phyloP scores from a whole-genome alignment of 2,329 filamentous ascomycete genomes.

The Aspergillus japonicus region DNA sequence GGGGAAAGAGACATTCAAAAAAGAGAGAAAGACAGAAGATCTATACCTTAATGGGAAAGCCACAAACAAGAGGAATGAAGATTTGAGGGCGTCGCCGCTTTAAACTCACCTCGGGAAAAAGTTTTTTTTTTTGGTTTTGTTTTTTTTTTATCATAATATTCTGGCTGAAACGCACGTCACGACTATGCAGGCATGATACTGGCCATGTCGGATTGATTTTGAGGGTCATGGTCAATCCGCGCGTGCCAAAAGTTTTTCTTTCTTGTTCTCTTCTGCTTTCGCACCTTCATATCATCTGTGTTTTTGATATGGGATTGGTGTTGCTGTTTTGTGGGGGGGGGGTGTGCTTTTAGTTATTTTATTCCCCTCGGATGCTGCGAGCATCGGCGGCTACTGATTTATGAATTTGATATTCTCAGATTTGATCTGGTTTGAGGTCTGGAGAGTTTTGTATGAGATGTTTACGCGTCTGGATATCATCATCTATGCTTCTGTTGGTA shows the following conservation, averaged over 20 bases:
- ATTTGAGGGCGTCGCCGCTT: background rate
- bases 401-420: constrained; percentile 9
- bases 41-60: constrained; percentile 16
- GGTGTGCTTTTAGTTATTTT: background rate
- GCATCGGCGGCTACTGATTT: constrained; percentile 16
- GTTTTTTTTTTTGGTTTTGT: constrained; percentile 3
- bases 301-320: background rate
- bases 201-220: constrained; percentile 6
- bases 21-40: constrained; percentile 16
- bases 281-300: background rate
- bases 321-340: background rate
- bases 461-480: too few species aligned
- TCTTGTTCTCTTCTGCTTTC: background rate
- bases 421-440: background rate
- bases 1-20: background rate
- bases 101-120: constrained; percentile 2
- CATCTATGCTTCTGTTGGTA: too few species aligned
- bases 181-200: constrained; percentile 15
- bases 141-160: background rate
- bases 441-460: too few species aligned
- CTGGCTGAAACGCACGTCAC: constrained; percentile 20
- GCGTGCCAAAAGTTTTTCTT: constrained; percentile 7
- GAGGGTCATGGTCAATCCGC: background rate
- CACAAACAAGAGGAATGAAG: constrained; percentile 5
- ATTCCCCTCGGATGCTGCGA: constrained; percentile 9